Evolutionary conservation across 2,329 filamentous ascomycete genomes (phyloP).

Genomic region (Clarireedia homoeocarpa): DNA sequence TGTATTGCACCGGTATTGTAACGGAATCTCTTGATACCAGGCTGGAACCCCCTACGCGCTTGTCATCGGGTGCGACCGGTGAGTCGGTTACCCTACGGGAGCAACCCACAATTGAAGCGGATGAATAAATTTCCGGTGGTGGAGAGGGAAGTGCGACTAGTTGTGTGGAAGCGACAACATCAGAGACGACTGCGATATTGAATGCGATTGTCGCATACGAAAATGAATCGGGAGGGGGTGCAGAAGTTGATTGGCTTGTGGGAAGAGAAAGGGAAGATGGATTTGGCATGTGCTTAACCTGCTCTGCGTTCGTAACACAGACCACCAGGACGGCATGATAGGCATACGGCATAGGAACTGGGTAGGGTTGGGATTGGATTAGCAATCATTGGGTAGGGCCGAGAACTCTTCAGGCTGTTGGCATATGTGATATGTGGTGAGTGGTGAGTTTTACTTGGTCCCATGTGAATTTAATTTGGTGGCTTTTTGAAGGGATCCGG

Average conservation of each 20-base stretch:
- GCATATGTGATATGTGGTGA: neutral
- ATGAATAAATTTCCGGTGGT: neutral
- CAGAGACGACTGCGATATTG: neutral
- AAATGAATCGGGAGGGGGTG: neutral
- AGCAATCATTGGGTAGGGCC: neutral
- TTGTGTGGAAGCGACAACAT: neutral
- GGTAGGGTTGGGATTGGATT: neutral
- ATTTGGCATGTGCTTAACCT: no score
- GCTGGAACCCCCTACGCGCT: no score
- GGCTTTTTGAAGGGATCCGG: neutral
- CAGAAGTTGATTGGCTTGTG: neutral
- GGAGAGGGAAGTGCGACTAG: neutral
- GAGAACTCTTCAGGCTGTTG: constrained; percentile 1
- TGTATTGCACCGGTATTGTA: no score
- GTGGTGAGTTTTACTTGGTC: no score
- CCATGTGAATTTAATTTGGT: neutral
- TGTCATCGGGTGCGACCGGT: no score
- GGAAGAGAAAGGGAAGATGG: neutral
- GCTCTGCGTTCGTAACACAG: no score
- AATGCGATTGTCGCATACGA: neutral
- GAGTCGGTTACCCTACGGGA: no score
- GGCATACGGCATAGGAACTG: neutral
- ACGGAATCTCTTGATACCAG: no score
- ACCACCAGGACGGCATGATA: neutral
- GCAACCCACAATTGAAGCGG: neutral